Evolutionary conservation across 805 yeast genomes (phyloP).

Genomic region (Lachancea thermotolerans): DNA sequence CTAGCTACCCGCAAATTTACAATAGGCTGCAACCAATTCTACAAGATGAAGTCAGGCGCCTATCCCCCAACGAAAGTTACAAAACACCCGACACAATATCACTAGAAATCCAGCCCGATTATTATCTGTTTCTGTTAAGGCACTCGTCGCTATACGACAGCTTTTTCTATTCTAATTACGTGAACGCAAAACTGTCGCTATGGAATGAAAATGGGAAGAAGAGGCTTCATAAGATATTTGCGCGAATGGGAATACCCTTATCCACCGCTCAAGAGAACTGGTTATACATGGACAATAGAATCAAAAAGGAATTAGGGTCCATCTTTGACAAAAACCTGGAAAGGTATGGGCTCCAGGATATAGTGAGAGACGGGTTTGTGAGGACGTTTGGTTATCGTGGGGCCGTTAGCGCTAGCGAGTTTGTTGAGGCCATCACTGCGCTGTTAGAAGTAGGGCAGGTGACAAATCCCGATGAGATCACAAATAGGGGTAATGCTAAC

Average conservation of each 20-base stretch:
- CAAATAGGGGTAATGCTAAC: conserved; percentile 16
- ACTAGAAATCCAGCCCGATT: conserved; percentile 72
- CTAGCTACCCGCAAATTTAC: conserved; percentile 67
- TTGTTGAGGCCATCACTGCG: conserved; percentile 83
- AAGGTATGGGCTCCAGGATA: conserved; percentile 72
- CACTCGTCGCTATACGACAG: conserved; percentile 93
- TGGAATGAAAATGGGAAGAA: conserved; percentile 93
- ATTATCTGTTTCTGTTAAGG: conserved; percentile 74
- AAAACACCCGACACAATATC: conserved; percentile 39
- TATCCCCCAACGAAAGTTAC: conserved; percentile 38
- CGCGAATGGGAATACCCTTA: conserved; percentile 90
- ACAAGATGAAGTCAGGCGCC: conserved; percentile 75
- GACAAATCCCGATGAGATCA: conserved; percentile 2
- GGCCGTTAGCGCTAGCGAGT: conserved; percentile 83
- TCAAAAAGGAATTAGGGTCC: conserved; percentile 65
- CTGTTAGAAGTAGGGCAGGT: conserved; percentile 61
- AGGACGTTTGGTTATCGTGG: conserved; percentile 86
- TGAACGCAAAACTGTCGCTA: conserved; percentile 75
- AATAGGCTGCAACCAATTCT: conserved; percentile 63
- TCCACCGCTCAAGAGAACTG: conserved; percentile 86
- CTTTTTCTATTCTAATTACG: conserved; percentile 83
- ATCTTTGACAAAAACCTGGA: conserved; percentile 67
- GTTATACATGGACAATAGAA: conserved; percentile 77
- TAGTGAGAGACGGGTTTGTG: conserved; percentile 79
- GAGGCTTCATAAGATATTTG: conserved; percentile 82